Evolutionary conservation across 2,329 filamentous ascomycete genomes (phyloP).

Genomic region (Trichoderma pleuroti): DNA sequence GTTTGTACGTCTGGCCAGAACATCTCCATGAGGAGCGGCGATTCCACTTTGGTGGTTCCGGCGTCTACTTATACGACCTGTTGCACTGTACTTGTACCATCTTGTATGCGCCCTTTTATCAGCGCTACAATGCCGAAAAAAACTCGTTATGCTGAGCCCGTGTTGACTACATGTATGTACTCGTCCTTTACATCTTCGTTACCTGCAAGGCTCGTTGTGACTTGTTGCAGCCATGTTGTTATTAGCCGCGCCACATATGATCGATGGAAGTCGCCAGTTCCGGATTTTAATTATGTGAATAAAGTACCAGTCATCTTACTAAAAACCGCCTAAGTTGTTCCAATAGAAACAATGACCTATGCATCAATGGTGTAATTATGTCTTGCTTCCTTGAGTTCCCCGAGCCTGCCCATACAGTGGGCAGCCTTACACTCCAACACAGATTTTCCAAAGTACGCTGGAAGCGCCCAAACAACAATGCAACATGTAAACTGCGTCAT

Average conservation of each 20-base stretch:
- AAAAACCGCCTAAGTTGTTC: too few relatives aligned
- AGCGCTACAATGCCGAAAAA: neutral
- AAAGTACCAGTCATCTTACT: too few relatives aligned
- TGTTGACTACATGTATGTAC: neutral
- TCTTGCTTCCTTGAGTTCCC: neutral
- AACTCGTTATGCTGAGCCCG: neutral
- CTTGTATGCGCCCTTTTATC: neutral
- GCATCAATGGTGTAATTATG: neutral
- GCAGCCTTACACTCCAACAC: neutral
- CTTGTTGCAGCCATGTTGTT: neutral
- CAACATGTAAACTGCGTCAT: neutral
- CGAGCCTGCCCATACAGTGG: neutral
- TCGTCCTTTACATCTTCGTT: neutral
- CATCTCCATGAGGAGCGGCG: neutral
- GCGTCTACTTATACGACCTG: neutral
- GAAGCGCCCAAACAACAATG: neutral
- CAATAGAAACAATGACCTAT: neutral
- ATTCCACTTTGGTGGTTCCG: neutral
- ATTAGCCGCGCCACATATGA: neutral
- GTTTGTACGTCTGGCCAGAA: neutral
- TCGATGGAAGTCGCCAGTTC: neutral
- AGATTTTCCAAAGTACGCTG: neutral
- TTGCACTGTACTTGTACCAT: neutral
- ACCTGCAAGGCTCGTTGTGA: neutral
- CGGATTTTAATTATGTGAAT: too few relatives aligned